phyloP scores from a whole-genome alignment of 768 basidiomycete genomes.

The Tubosaeta brunneosetosa region DNA sequence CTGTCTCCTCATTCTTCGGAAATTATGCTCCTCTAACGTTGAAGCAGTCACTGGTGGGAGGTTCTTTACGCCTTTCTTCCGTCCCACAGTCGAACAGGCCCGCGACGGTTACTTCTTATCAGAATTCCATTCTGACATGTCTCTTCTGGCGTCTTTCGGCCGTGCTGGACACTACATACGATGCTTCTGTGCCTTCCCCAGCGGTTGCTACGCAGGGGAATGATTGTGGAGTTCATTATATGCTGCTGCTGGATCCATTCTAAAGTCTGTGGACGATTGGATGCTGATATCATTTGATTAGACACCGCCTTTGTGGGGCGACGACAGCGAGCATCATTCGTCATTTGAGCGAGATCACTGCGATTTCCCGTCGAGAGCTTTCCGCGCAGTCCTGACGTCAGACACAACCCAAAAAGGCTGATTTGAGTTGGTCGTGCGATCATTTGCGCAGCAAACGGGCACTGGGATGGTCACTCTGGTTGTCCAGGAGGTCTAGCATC shows the following conservation, averaged over 20 bases:
- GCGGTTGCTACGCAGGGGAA: constrained; percentile 8
- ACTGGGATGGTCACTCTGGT: not conserved
- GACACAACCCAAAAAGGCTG: not conserved
- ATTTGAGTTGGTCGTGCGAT: not conserved
- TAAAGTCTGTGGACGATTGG: constrained; percentile 10
- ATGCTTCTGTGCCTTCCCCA: constrained; percentile 11
- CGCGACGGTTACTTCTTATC: constrained; percentile 6
- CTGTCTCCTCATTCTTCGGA: constrained; percentile 25
- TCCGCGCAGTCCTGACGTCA: constrained; percentile 27
- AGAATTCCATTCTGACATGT: not conserved
- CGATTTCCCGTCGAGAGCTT: constrained; percentile 11
- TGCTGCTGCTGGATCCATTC: constrained; percentile 8
- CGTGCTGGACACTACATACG: not conserved
- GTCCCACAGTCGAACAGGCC: not conserved
- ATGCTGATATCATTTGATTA: constrained; percentile 23
- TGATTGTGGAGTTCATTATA: constrained; percentile 15
- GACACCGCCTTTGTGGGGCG: constrained; percentile 12
- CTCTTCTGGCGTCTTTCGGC: constrained; percentile 12
- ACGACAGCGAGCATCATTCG: constrained; percentile 4
- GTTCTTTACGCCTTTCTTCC: constrained; percentile 5
- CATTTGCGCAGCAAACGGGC: not conserved
- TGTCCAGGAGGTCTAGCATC: not conserved
- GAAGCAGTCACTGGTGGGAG: constrained; percentile 10
- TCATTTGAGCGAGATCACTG: constrained; percentile 6
- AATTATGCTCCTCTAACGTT: constrained; percentile 18